These are phyloP conservation scores for Monosporascus ibericus DNA, from an alignment of 2,329 filamentous ascomycete species.

Conservation along the genomic window DNA sequence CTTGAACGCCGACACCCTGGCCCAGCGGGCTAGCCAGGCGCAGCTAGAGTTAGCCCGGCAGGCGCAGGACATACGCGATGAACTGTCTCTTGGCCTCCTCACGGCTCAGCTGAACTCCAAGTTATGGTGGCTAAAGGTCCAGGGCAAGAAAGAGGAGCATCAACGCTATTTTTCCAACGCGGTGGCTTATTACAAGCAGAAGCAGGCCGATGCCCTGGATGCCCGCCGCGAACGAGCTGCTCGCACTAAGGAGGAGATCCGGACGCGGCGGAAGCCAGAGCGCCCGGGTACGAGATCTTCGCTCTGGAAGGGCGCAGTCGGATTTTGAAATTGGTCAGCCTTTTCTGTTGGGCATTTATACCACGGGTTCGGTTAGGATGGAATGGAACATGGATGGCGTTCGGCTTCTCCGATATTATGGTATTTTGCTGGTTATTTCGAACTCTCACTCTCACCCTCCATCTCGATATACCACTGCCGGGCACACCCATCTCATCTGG, in stretches of 20 bases:
- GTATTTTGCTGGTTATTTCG: constrained; percentile 13
- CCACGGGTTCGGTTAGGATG: constrained; percentile 17
- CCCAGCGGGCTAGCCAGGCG: constrained; percentile 21
- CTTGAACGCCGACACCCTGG: constrained; percentile 15
- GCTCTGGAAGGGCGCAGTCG: constrained; percentile 17
- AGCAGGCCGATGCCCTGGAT: constrained; percentile 26
- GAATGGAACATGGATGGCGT: constrained; percentile 22
- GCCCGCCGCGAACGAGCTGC: constrained; percentile 22
- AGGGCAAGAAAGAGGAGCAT: constrained; percentile 41
- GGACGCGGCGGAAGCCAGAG: constrained; percentile 20
- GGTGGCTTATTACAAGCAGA: constrained; percentile 32
- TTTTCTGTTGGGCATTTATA: constrained; percentile 16
- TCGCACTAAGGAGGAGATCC: constrained; percentile 21
- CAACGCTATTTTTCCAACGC: constrained; percentile 43
- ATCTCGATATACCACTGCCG: not conserved
- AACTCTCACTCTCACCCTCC: not conserved
- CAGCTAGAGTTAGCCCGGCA: constrained; percentile 28
- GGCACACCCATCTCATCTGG: not conserved
- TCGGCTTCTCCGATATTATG: constrained; percentile 18
- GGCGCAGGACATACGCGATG: constrained; percentile 30
- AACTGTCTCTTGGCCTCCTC: constrained; percentile 40
- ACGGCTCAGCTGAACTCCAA: constrained; percentile 51
- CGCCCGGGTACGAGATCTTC: constrained; percentile 14
- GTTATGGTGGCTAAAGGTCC: constrained; percentile 50
- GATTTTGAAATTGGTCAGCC: constrained; percentile 8